These are phyloP conservation scores for Annulohypoxylon maeteangense DNA, from an alignment of 495 filamentous ascomycete species.

Conservation along the genomic window DNA sequence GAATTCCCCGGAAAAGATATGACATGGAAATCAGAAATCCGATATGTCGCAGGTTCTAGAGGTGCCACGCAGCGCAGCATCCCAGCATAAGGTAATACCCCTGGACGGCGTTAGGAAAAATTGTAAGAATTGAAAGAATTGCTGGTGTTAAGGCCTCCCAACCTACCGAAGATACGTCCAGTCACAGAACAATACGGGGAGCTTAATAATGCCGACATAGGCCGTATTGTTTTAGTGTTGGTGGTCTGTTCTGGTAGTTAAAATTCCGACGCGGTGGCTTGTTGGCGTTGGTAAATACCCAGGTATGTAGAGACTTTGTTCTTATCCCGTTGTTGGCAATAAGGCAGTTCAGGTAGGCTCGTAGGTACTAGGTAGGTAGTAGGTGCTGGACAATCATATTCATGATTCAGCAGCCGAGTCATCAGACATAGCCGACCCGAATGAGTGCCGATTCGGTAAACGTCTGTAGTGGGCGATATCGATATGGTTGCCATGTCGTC, in stretches of 20 bases:
- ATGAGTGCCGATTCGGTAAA: constrained; percentile 4
- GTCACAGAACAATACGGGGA: constrained; percentile 18
- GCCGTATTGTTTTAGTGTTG: background rate
- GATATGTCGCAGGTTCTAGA: constrained; percentile 26
- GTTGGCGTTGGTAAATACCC: constrained; percentile 13
- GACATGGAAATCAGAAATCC: constrained; percentile 32
- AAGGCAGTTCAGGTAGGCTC: too few relatives aligned
- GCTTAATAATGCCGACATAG: constrained; percentile 10
- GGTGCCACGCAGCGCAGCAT: constrained; percentile 14
- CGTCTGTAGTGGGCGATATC: constrained; percentile 11
- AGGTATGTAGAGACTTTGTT: too few relatives aligned
- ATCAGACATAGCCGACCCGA: constrained; percentile 12
- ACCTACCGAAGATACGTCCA: constrained; percentile 34
- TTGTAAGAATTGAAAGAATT: constrained; percentile 1
- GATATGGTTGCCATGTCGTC: constrained; percentile 20
- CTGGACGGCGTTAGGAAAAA: constrained; percentile 6
- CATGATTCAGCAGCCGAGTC: constrained; percentile 6
- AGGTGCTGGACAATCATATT: background rate
- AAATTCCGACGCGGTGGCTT: constrained; percentile 3
- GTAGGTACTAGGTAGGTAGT: too few relatives aligned
- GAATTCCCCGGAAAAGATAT: constrained; percentile 27
- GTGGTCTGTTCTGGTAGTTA: constrained; percentile 6
- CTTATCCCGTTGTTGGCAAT: background rate
- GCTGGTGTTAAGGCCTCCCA: constrained; percentile 11
- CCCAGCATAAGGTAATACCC: constrained; percentile 13